phyloP scores from a whole-genome alignment of 805 yeast species.

The Nakazawaea holstii region DNA sequence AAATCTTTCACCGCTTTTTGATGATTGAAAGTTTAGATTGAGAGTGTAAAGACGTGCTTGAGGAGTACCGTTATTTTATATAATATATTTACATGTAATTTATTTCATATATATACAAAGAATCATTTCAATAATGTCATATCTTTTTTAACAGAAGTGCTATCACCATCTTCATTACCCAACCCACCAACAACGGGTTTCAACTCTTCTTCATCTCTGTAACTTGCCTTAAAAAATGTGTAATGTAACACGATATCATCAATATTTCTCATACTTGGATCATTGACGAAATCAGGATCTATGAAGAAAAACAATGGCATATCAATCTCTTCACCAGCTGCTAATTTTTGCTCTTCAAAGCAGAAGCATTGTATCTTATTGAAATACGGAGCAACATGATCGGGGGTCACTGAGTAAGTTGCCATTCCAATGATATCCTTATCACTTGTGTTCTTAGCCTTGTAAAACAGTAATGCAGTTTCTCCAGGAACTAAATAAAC shows the following conservation, averaged over 20 bases:
- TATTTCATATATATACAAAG: neutral
- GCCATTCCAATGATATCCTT: constrained; percentile 98
- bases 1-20: no score
- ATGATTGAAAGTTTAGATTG: no score
- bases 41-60: no score
- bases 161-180: constrained; percentile 7
- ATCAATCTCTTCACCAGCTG: constrained; percentile 96
- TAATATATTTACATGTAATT: constrained; percentile 2
- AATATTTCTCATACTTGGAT: constrained; percentile 86
- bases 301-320: constrained; percentile 98
- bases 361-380: constrained; percentile 98
- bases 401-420: constrained; percentile 94
- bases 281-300: constrained; percentile 92
- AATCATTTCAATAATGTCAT: constrained; percentile 5
- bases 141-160: constrained; percentile 1
- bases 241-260: constrained; percentile 89
- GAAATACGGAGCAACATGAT: constrained; percentile 93
- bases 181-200: constrained; percentile 8
- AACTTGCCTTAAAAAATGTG: constrained; percentile 73
- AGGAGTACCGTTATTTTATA: neutral
- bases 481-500: constrained; percentile 94
- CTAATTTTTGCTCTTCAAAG: constrained; percentile 90
- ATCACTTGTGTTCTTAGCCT: constrained; percentile 79
- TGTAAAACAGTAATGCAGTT: constrained; percentile 93
- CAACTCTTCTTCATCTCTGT: constrained; percentile 17